Base-by-base conservation (phyloP, 176 grass and related monocot species). In the Cymbopogon citratus region DNA sequence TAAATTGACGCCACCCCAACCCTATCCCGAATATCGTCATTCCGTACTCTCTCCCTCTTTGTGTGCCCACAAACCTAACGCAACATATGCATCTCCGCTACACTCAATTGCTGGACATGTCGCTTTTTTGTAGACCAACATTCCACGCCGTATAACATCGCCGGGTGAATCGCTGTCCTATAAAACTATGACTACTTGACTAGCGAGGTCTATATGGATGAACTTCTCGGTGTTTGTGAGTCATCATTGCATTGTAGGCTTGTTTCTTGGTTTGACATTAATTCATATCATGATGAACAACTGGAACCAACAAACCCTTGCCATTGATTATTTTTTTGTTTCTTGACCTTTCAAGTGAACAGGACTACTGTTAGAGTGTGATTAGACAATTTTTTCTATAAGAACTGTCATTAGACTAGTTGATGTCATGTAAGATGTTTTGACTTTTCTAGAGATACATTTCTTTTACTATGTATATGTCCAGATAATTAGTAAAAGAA, bases 331-430 rank as follows among this genome's bases (percentile, higher is more conserved):
- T 9, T 62, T 66, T 34, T 25, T 19, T 14, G 1, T 69, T 64
- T 62, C 41, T 40, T 72, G 54, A 72, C 65, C 52, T 83, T 54
- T 77, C 63, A 38, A 69, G 68, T n/a, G 6, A 81, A 74, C 45
- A 14, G 23, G 28, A 63, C 63, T 62, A 69, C 62, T 44, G 46
- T 41, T 75, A 23, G 7, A 54, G 21, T 25, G 26, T 6, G 13
- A 77, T 60, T 24, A 12, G 15, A 71, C 67, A 63, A 27, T 63
- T 57, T 57, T 54, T 57, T 54, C 6, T 18, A 7, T 57, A 57
- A 57, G 21, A 57, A 40, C 38, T 25, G 35, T 10, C 13, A 61
- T 69, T 24, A 12, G 15, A 81, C 51, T 63, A 44, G 12, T 78
- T 63, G 15, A 45, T 35, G 59, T 29, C 15, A 12, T 66, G 7